These are phyloP conservation scores for Penicillium sp. DNA, from an alignment of 2,329 filamentous ascomycete genomes.

Conservation along the genomic window DNA sequence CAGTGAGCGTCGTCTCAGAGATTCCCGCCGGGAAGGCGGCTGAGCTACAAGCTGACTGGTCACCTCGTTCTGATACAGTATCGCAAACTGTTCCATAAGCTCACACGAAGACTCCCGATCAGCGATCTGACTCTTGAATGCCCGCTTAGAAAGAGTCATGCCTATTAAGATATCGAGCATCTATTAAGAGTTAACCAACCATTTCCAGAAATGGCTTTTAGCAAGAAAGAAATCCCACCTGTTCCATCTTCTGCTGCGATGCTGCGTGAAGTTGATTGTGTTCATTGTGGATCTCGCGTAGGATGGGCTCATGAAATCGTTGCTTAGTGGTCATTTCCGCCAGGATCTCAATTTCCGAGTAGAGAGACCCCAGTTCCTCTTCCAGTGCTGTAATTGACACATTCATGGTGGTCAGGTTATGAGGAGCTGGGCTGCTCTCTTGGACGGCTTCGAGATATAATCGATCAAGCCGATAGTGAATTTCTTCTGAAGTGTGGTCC, in stretches of 20 bases:
- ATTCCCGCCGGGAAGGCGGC: constrained; percentile 27
- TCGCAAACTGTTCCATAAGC: constrained; percentile 32
- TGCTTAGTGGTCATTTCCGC: constrained; percentile 45
- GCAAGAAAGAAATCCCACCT: constrained; percentile 28
- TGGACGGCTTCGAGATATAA: constrained; percentile 37
- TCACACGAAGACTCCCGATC: constrained; percentile 37
- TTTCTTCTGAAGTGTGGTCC: constrained; percentile 36
- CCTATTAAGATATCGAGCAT: constrained; percentile 33
- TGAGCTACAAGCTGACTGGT: constrained; percentile 21
- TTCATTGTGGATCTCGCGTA: constrained; percentile 34
- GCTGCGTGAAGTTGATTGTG: constrained; percentile 30
- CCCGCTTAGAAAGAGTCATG: constrained; percentile 34
- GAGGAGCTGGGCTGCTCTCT: not conserved
- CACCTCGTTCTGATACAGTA: constrained; percentile 33
- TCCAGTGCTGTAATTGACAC: constrained; percentile 29
- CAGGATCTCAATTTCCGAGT: constrained; percentile 41
- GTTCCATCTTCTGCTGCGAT: constrained; percentile 35
- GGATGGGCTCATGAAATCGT: constrained; percentile 42
- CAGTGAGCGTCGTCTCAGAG: constrained; percentile 27
- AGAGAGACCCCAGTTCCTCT: constrained; percentile 40
- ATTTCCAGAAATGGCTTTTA: not conserved
- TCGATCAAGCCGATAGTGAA: constrained; percentile 41
- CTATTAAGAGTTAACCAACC: constrained; percentile 24
- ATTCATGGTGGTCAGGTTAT: constrained; percentile 4
- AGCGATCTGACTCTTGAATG: constrained; percentile 28